Evolutionary conservation across 495 filamentous ascomycete species (phyloP).

Genomic region (Trichoderma parareesei): DNA sequence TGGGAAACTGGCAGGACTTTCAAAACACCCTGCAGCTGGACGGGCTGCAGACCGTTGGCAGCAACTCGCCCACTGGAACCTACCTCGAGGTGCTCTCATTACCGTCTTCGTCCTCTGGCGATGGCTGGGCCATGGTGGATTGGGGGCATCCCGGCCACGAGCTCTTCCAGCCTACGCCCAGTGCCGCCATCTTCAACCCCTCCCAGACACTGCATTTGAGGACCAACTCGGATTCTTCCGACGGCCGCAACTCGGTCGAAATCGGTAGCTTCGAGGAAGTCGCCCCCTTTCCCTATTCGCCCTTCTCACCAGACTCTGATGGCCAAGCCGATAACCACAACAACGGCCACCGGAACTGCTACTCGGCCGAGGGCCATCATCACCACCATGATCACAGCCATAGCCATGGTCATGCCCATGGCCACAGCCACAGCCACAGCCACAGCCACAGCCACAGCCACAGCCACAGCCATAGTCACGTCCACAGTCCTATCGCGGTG

Average conservation of each 20-base stretch:
- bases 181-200: constrained; percentile 73
- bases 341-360: constrained; percentile 44
- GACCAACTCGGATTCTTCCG: constrained; percentile 76
- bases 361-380: constrained; percentile 37
- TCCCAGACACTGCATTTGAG: constrained; percentile 76
- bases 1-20: constrained; percentile 69
- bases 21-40: constrained; percentile 46
- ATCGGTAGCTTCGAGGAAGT: constrained; percentile 80
- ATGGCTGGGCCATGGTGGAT: constrained; percentile 74
- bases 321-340: constrained; percentile 40
- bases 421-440: constrained; percentile 41
- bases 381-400: constrained; percentile 40
- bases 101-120: constrained; percentile 62
- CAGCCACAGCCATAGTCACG: constrained; percentile 36
- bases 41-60: constrained; percentile 54
- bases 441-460: constrained; percentile 41
- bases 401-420: constrained; percentile 31
- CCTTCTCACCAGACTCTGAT: constrained; percentile 56
- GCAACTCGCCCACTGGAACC: constrained; percentile 74
- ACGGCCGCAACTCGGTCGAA: constrained; percentile 50
- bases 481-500: constrained; percentile 59
- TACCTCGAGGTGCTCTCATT: constrained; percentile 78
- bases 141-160: constrained; percentile 38
- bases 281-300: constrained; percentile 61
- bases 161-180: constrained; percentile 37